Conservation (phyloP, 2,329 filamentous ascomycete genomes). For the Phialophora tarda region DNA sequence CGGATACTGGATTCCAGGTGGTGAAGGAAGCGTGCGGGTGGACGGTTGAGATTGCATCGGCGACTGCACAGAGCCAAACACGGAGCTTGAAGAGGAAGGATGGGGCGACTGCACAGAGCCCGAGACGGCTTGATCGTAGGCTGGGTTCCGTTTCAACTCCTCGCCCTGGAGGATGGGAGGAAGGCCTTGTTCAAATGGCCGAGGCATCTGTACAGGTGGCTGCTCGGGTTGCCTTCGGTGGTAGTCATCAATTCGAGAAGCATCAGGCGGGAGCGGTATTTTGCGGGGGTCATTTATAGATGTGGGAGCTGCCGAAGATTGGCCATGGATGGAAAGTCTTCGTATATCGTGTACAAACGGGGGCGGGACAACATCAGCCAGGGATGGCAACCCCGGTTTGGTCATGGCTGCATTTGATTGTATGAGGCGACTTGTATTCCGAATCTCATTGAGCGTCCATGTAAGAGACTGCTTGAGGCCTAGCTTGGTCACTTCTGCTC, state of each 20-base stretch:
- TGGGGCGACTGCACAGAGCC: slow-evolving; percentile 32
- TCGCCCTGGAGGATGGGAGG: slow-evolving; percentile 31
- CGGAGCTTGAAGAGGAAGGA: slow-evolving; percentile 31
- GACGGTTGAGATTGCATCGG: slow-evolving; percentile 35
- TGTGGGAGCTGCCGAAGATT: slow-evolving; percentile 20
- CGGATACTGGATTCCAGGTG: slow-evolving; percentile 35
- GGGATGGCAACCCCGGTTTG: slow-evolving; percentile 30
- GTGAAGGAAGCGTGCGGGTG: slow-evolving; percentile 38
- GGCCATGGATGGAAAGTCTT: slow-evolving; percentile 23
- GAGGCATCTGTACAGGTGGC: slow-evolving; percentile 27
- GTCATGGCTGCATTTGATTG: slow-evolving; percentile 25
- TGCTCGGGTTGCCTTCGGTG: slow-evolving; percentile 26
- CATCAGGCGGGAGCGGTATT: slow-evolving; percentile 23
- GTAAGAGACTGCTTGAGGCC: slow-evolving; percentile 35
- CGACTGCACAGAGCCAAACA: slow-evolving; percentile 32
- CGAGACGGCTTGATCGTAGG: slow-evolving; percentile 28
- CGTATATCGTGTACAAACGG: slow-evolving; percentile 29
- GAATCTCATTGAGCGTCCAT: slow-evolving; percentile 33
- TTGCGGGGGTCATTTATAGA: slow-evolving; percentile 32
- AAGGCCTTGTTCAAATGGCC: slow-evolving; percentile 40
- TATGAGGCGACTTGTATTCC: slow-evolving; percentile 30
- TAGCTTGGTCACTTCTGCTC: slow-evolving; percentile 33
- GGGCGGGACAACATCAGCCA: slow-evolving; percentile 30
- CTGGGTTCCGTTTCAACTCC: slow-evolving; percentile 28
- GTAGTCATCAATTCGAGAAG: slow-evolving; percentile 29